Evolutionary conservation across 2,329 filamentous ascomycete species (phyloP), one percentile per base, ranked within the genome.

Genomic region (Trichoderma lentiforme): DNA sequence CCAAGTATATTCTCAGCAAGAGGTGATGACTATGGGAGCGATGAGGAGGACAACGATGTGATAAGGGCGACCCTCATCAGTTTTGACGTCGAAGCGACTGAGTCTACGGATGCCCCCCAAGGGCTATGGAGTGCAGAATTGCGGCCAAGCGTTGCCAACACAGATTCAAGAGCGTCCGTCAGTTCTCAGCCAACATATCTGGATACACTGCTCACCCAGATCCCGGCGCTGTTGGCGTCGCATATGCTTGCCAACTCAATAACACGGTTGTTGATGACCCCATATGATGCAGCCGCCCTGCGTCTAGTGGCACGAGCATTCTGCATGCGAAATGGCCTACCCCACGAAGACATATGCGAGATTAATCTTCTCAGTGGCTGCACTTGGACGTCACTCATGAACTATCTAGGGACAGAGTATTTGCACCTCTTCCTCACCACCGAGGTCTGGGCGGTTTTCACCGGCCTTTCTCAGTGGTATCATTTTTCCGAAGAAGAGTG

Each of bases 111-210:
- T 62, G 82, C 83, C 3, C 85, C 85, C 1, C 81, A 85, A 2
- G 87, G 86, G 15, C 77, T 87, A 1, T 90, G 88, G 88, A 88
- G 86, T 4, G 88, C 88, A 14, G 88, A 90, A 76, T 78, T 90
- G 21, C 84, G 88, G 0, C 86, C 87, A 3, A 89, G 85, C 72
- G 78, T 80, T 30, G 79, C 79, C 1, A 64, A 64, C 30, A 71
- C 76, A 3, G 82, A 84, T 43, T 63, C 78, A 15, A 77, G 78
- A 56, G 70, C 73, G 14, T 66, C 69, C 14, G 70, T 74, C 18
- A 73, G 69, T 34, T 71, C 77, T 24, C 79, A 76, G 53, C 81
- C 82, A 7, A 71, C 78, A n/a, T 87, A 86, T 71, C 76, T 83
- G 15, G 83, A 86, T 61, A 89, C 85, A 6, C 78, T 83, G 58